Base-by-base conservation (phyloP, 2,329 filamentous ascomycete genomes). In the Chaetomiaceae sp. region DNA sequence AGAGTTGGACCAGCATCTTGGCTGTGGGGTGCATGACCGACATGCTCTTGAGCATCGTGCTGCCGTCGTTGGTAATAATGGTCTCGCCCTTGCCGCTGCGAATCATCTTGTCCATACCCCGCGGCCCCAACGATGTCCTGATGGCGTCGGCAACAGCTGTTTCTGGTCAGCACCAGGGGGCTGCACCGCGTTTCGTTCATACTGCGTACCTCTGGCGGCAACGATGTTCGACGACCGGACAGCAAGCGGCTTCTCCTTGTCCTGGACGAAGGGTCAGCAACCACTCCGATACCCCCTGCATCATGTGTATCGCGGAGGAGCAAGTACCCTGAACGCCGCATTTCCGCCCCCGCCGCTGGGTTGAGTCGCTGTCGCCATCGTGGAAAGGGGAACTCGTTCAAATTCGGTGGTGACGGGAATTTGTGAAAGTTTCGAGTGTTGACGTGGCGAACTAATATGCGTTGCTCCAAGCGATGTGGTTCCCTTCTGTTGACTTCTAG, bases 101-200 rank as follows among this genome's bases (percentile, higher is more conserved):
- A 66, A 99, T 97, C 91, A 96, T 96, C 80, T 96, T 96, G 78
- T 96, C 91, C 91, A 96, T 96, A 69, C 94, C 94, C 73, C 94
- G 85, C 62, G 94, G 94, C 61, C 94, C 94, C 63, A 99, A 81
- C 58, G 94, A 97, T 25, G 92, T 97, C 79, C 94, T 83, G 71
- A 99, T 95, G 64, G 94, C 94, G 82, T 99, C 94, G 71, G 94
- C 88, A 68, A 99, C 92, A 69, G 94, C 94, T 94, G 61, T 19
- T 51, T 37, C 15, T 37, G 23, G 42, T 53, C 52, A 55, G 47
- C 43, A 29, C 14, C 43, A 15, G 20, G 34, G 34, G 54, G 53
- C 19, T 25, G 31, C 12, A 38, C 3, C 19, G 34, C 34, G 46
- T 34, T 31, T 49, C 34, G 14, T 1, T 19, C 7, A 17, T 15